Percentiles rank a stretch among this genome's conserved stretches.
These are phyloP conservation scores for Diplodia mutila DNA, from an alignment of 2,329 filamentous ascomycete genomes.

Conservation along the genomic window DNA sequence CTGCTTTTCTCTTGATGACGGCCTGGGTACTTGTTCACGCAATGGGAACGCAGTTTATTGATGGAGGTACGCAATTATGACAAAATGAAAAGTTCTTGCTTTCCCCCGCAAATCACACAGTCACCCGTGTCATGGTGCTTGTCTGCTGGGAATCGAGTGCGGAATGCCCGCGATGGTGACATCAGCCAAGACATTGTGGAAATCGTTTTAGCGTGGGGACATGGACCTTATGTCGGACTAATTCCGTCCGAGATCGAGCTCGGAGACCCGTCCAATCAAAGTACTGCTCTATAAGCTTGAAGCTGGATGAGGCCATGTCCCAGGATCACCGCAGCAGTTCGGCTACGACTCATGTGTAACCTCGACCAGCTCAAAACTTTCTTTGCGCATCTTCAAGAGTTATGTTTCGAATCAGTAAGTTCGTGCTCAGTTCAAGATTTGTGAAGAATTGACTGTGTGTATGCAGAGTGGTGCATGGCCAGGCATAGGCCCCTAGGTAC, in stretches of 20 bases:
- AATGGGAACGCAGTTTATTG: background rate
- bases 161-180: background rate
- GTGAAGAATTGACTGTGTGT: background rate
- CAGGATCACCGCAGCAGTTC: background rate
- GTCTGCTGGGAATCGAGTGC: background rate
- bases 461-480: background rate
- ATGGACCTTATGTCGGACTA: slow-evolving; percentile 8
- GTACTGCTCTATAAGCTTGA: background rate
- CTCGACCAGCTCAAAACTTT: background rate
- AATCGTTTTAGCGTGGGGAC: background rate
- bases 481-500: background rate
- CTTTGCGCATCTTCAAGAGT: background rate
- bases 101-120: background rate
- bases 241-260: background rate
- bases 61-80: background rate
- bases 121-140: background rate
- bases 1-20: background rate
- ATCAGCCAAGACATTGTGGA: slow-evolving; percentile 1
- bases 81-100: slow-evolving; percentile 7
- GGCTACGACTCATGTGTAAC: background rate
- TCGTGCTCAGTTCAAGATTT: background rate
- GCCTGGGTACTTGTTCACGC: background rate
- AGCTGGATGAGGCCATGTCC: background rate
- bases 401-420: background rate
- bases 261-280: background rate